phyloP scores from a whole-genome alignment of 148 eudicot species.

The Camellia granthamiana region DNA sequence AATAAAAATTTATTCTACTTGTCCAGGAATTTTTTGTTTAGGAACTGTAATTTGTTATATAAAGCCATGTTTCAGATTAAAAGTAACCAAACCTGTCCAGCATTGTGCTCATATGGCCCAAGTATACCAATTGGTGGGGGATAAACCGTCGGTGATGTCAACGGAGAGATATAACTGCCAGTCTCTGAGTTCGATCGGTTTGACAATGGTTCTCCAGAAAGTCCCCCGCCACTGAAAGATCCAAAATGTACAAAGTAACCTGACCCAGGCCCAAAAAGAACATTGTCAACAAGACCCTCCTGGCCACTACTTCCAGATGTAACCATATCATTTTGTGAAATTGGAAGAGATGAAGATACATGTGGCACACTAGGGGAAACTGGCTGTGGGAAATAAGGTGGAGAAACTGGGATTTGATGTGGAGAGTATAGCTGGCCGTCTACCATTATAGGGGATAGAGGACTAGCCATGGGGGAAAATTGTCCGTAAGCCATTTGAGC shows the following conservation, averaged over 20 bases:
- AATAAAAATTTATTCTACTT: background rate
- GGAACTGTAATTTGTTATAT: background rate
- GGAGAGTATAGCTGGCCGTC: constrained; percentile 84
- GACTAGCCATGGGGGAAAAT: constrained; percentile 78
- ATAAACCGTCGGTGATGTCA: constrained; percentile 59
- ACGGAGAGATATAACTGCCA: constrained; percentile 53
- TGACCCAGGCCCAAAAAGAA: constrained; percentile 35
- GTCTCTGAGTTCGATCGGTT: constrained; percentile 51
- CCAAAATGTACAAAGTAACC: constrained; percentile 42
- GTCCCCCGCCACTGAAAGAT: constrained; percentile 56
- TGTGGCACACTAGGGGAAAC: constrained; percentile 71
- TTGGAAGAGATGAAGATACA: constrained; percentile 56
- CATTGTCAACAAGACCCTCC: constrained; percentile 29
- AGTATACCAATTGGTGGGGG: constrained; percentile 64
- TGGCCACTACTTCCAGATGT: constrained; percentile 56
- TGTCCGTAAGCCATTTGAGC: constrained; percentile 89
- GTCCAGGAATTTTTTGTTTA: background rate
- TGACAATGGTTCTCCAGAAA: constrained; percentile 57
- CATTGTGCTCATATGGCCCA: constrained; percentile 78
- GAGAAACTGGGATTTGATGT: constrained; percentile 78
- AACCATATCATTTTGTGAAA: constrained; percentile 65
- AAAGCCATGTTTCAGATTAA: constrained; percentile 2
- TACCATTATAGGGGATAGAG: constrained; percentile 77
- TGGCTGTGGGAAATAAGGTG: constrained; percentile 68
- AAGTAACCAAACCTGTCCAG: constrained; percentile 69